Conservation (phyloP, 768 basidiomycete genomes). For the Hypholoma fasciculare region DNA sequence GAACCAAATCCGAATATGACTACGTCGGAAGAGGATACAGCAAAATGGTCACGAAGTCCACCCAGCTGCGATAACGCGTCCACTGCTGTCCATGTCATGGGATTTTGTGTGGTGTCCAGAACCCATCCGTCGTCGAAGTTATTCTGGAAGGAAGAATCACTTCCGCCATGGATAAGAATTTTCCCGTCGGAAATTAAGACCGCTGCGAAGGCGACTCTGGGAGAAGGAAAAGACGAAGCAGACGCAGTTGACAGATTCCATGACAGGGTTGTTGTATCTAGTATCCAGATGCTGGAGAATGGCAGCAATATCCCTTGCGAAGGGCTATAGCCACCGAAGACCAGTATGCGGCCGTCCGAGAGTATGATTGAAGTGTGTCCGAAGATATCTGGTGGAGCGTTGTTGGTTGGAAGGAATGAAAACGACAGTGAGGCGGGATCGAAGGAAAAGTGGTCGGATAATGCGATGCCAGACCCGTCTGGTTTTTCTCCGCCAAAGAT, state of each 20-base stretch:
- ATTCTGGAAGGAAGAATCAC: constrained; percentile 52
- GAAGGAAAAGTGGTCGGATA: constrained; percentile 68
- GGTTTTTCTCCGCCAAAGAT: constrained; percentile 79
- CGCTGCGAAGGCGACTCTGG: constrained; percentile 67
- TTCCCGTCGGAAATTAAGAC: constrained; percentile 49
- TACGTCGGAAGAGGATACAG: constrained; percentile 54
- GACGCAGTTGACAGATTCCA: constrained; percentile 53
- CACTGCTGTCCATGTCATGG: constrained; percentile 61
- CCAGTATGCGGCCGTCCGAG: constrained; percentile 63
- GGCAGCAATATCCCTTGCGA: constrained; percentile 49
- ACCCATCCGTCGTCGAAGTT: constrained; percentile 72
- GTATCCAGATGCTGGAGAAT: constrained; percentile 58
- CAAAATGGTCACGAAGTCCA: constrained; percentile 72
- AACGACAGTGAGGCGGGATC: constrained; percentile 51
- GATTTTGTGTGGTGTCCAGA: constrained; percentile 53
- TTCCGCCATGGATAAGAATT: constrained; percentile 79
- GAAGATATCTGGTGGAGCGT: constrained; percentile 65
- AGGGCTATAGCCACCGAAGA: constrained; percentile 71
- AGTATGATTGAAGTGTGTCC: constrained; percentile 77
- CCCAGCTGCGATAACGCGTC: constrained; percentile 58
- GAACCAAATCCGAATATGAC: constrained; percentile 81
- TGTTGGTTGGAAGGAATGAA: constrained; percentile 48
- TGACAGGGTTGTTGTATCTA: constrained; percentile 53
- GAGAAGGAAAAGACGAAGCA: constrained; percentile 42
- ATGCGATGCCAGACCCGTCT: constrained; percentile 71